Evolutionary conservation across 2,329 filamentous ascomycete species (phyloP), one percentile per base, ranked within the genome.

Genomic region (Talaromyces amestolkiae): DNA sequence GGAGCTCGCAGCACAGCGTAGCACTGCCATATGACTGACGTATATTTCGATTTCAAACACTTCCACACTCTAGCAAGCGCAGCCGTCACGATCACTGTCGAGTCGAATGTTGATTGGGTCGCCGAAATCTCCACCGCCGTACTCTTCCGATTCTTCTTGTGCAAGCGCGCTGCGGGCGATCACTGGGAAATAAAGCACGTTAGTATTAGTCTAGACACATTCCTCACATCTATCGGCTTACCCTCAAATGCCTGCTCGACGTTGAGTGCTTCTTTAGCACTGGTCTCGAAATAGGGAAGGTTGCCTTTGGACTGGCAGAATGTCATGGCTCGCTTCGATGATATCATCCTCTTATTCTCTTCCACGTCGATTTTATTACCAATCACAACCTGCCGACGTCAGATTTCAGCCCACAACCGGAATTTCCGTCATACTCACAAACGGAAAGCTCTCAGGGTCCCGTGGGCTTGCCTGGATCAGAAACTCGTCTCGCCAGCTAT

Each of bases 351-450:
- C 85, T 97, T 97, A 84, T 90, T 96, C 82, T 98, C 95, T 78
- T 97, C 95, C 54, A 97, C 90, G 82, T 99, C 95, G 73, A 99
- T 96, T 86, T 99, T 99, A 86, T 99, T 99, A 65, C 95, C 95
- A 66, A 99, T 87, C 45, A 99, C 95, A 67, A 96, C 91, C 91
- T 94, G 43, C 17, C 41, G 3, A 41, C 54, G 41, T 64, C 33
- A 65, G 62, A 39, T 47, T 41, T n/a, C n/a, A 24, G 35, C 2
- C 13, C 19, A 24, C 27, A 11, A 10, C 8, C 24, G 15, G 6
- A n/a, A 1, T 39, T 15, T 22, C 19, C 19, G n/a, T 13, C 47
- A n/a, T 11, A 82, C 90, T 79, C 81, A 97, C 95, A 77, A 99
- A 99, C 59, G 95, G 95, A 79, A 99, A 99, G 79, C 91, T 97